A percentile compares a stretch with the other conserved stretches of the same genome.
phyloP scores from a whole-genome alignment of 371 early-diverging fungal species.

The Batkoa obscura region DNA sequence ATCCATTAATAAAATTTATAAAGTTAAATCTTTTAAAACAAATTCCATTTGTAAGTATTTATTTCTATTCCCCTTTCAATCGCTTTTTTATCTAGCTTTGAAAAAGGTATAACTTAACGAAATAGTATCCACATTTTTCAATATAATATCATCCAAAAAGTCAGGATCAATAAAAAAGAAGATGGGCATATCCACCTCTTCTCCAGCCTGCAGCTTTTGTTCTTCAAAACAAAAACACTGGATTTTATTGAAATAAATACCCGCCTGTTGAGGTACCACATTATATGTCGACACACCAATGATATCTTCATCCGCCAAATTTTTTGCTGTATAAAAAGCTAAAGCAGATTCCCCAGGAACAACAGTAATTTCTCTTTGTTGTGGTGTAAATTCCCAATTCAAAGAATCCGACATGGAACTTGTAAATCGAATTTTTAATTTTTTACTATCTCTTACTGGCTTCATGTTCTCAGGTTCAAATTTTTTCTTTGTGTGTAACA shows the following conservation, averaged over 20 bases:
- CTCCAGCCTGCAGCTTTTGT: conserved; percentile 74
- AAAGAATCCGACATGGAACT: conserved; percentile 59
- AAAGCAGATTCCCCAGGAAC: conserved; percentile 93
- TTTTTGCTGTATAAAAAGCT: conserved; percentile 91
- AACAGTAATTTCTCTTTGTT: conserved; percentile 62
- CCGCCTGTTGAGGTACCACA: conserved; percentile 84
- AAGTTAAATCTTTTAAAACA: not conserved
- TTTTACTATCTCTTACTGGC: conserved; percentile 30
- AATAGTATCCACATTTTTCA: conserved; percentile 86
- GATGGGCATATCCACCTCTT: conserved; percentile 97
- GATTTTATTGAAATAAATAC: conserved; percentile 90
- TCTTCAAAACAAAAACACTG: conserved; percentile 99
- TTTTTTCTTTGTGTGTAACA: conserved; percentile 28
- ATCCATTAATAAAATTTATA: too few relatives aligned
- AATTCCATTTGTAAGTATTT: not conserved
- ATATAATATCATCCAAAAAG: conserved; percentile 83
- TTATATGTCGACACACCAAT: conserved; percentile 96
- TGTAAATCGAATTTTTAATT: conserved; percentile 70
- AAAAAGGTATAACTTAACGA: conserved; percentile 87
- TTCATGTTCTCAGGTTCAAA: conserved; percentile 37
- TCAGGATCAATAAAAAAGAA: conserved; percentile 98
- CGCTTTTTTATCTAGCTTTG: conserved; percentile 27
- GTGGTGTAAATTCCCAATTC: conserved; percentile 82
- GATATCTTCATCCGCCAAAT: conserved; percentile 71
- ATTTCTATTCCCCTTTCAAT: not conserved